Conservation (phyloP, 2,329 filamentous ascomycete species). For the Pseudocercospora crystallina region DNA sequence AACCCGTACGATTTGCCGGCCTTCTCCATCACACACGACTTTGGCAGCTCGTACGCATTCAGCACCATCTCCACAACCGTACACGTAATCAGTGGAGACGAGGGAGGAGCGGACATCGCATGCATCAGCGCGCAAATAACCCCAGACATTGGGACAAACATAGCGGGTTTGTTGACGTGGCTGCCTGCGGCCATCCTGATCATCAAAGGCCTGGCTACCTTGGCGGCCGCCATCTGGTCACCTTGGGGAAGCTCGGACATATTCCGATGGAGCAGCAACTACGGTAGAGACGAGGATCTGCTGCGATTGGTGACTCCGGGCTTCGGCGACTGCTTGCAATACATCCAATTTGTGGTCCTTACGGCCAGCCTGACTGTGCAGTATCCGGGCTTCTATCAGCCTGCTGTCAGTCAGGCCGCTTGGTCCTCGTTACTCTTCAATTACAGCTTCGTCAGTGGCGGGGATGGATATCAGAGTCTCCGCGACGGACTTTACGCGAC, state of each 20-base stretch:
- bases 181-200: slow-evolving; percentile 76
- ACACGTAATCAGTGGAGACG: slow-evolving; percentile 72
- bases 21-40: slow-evolving; percentile 70
- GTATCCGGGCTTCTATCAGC: slow-evolving; percentile 94
- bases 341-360: slow-evolving; percentile 88
- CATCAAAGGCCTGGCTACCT: slow-evolving; percentile 76
- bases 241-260: slow-evolving; percentile 90
- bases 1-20: slow-evolving; percentile 62
- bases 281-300: slow-evolving; percentile 88
- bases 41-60: slow-evolving; percentile 83
- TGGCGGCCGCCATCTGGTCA: slow-evolving; percentile 82
- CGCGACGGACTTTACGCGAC: slow-evolving; percentile 84
- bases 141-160: slow-evolving; percentile 69
- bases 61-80: slow-evolving; percentile 75
- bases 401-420: slow-evolving; percentile 78
- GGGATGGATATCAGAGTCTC: slow-evolving; percentile 64
- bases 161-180: slow-evolving; percentile 70
- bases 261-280: slow-evolving; percentile 97
- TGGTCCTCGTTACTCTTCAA: slow-evolving; percentile 96
- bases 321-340: slow-evolving; percentile 94
- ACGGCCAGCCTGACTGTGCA: slow-evolving; percentile 83
- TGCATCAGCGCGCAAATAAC: slow-evolving; percentile 83
- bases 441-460: slow-evolving; percentile 75
- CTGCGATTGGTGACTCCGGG: slow-evolving; percentile 90
- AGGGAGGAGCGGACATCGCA: slow-evolving; percentile 62